Conservation (phyloP, 2,329 filamentous ascomycete species). For the Aspergillus ruber region DNA sequence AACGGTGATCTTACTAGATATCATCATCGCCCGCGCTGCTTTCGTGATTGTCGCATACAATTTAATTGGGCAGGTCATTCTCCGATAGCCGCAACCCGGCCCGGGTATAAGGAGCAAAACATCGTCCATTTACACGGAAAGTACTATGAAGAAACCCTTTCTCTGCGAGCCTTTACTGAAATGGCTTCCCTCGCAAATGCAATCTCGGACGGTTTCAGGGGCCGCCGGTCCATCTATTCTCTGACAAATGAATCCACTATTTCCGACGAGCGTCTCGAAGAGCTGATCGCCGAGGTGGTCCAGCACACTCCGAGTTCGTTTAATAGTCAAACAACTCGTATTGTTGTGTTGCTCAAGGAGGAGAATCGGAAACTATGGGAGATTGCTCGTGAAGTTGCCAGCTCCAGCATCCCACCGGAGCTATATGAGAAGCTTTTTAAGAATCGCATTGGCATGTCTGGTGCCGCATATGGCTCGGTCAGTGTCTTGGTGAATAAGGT, state of each 20-base stretch:
- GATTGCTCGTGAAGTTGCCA: conserved; percentile 44
- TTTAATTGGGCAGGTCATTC: too few species aligned
- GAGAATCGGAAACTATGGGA: conserved; percentile 89
- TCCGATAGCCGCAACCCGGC: too few species aligned
- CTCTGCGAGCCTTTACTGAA: background rate
- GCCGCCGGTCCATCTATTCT: conserved; percentile 25
- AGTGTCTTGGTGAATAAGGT: conserved; percentile 24
- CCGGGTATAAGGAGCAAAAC: too few species aligned
- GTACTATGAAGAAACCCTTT: too few species aligned
- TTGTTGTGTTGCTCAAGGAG: conserved; percentile 69
- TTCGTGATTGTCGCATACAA: too few species aligned
- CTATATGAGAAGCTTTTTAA: conserved; percentile 41
- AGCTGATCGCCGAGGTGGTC: conserved; percentile 41
- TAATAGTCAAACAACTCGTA: conserved; percentile 77
- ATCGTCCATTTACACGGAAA: too few species aligned
- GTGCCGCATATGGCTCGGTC: conserved; percentile 68
- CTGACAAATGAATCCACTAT: conserved; percentile 28
- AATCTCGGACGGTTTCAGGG: conserved; percentile 12
- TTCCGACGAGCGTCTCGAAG: conserved; percentile 26
- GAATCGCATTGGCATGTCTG: conserved; percentile 53
- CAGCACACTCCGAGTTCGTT: conserved; percentile 69
- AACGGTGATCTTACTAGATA: too few species aligned
- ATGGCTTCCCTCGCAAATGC: background rate
- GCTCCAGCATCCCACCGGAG: conserved; percentile 49
- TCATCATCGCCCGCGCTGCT: too few species aligned